Percentiles rank a stretch among this genome's conserved stretches.
Conservation (phyloP, 495 filamentous ascomycete genomes). For the Lepidopterella palustris region DNA sequence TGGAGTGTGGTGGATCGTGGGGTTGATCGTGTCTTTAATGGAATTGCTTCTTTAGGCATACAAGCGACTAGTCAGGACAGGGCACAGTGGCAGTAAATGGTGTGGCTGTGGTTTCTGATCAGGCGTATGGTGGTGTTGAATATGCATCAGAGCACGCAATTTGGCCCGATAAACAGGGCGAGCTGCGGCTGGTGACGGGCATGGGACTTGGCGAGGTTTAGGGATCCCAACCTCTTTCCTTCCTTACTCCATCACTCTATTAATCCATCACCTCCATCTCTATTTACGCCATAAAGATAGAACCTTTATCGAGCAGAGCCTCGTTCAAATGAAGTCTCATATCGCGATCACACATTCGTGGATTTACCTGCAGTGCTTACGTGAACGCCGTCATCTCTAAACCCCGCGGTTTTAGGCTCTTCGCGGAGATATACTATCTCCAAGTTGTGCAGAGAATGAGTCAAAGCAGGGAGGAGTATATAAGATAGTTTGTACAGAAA, state of each 20-base stretch:
- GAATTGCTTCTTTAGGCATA: conserved; percentile 21
- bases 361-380: neutral
- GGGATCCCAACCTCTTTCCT: too few species aligned
- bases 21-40: conserved; percentile 9
- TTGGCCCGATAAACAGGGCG: too few species aligned
- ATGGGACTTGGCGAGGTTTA: too few species aligned
- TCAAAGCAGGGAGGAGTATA: neutral
- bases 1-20: conserved; percentile 1
- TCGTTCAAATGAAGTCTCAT: too few species aligned
- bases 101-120: neutral
- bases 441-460: neutral
- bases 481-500: too few species aligned
- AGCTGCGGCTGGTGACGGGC: too few species aligned
- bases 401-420: neutral
- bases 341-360: too few species aligned
- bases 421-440: neutral
- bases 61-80: conserved; percentile 12
- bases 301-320: too few species aligned
- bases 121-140: neutral
- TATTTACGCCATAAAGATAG: too few species aligned
- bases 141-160: neutral
- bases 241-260: too few species aligned
- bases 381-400: neutral
- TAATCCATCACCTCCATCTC: too few species aligned
- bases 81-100: neutral